These are phyloP conservation scores for Odonthalia washingtoniensis DNA, from an alignment of 31 red algal species.

Conservation along the genomic window DNA sequence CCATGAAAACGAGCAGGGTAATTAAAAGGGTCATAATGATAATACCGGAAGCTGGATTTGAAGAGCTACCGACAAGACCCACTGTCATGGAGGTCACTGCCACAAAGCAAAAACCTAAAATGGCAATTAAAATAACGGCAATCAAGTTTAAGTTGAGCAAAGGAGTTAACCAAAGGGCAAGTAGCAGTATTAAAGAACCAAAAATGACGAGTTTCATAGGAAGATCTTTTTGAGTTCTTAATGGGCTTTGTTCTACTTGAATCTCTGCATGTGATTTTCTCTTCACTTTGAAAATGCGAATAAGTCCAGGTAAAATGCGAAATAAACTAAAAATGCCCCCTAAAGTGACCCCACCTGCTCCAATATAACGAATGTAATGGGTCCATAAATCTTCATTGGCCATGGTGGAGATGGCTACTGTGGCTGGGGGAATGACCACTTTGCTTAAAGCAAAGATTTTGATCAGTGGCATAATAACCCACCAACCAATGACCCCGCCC, in stretches of 20 bases:
- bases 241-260: too few species aligned
- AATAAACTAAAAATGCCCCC: not conserved
- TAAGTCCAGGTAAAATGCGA: not conserved
- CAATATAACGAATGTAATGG: constrained; percentile 4
- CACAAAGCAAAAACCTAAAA: constrained; percentile 4
- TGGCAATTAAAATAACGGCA: not conserved
- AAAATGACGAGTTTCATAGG: too few species aligned
- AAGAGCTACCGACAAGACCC: constrained; percentile 12
- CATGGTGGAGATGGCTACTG: not conserved
- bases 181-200: too few species aligned
- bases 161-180: too few species aligned
- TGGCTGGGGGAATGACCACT: not conserved
- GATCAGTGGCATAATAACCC: constrained; percentile 1
- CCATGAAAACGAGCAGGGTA: not conserved
- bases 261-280: too few species aligned
- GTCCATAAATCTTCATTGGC: constrained; percentile 4
- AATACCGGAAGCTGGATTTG: constrained; percentile 3
- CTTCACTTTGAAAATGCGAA: too few species aligned
- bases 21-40: not conserved
- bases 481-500: constrained; percentile 5
- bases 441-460: not conserved
- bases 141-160: constrained; percentile 7
- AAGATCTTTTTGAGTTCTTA: constrained; percentile 13
- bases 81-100: not conserved
- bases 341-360: not conserved